Base-by-base conservation (phyloP, 2,329 filamentous ascomycete species). In the Sporothrix luriei region DNA sequence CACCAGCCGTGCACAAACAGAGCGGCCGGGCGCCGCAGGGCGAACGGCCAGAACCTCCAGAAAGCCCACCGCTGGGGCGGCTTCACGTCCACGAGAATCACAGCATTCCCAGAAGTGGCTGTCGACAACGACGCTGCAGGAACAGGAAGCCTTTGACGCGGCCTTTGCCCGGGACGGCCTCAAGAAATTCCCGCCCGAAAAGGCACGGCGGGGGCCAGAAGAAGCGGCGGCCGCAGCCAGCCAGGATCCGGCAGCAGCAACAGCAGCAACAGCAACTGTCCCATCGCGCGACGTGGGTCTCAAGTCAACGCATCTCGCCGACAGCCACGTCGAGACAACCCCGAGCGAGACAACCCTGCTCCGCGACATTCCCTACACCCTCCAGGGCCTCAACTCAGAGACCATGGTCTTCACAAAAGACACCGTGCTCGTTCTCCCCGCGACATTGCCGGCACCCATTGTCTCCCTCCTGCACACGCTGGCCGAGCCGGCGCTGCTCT, bases 401-500 rank as follows among this genome's bases (percentile, higher is more conserved):
- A 92, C 94, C 73, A 82, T 98, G 51, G 86, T 89, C 0, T 98
- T 98, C 73, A 81, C 86, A 11, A 87, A 88, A 16, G 84, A 88
- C 29, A 87, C 88, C 26, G 87, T 86, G 2, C 81, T 98, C 67
- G 91, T 88, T 75, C 82, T 99, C 33, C 96, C 95, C 0, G 76
- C 88, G 0, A 92, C 89, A 0, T 84, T 99, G 6, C 93, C 95
- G 1, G 83, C 94, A 6, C 94, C 95, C 2, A 84, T 98, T 11
- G 84, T 98, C 16, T 94, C 93, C 19, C 84, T 99, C 11, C 83
- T 99, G 2, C 93, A 99, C 75, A 92, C 91, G 0, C 82, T 99
- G 24, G 93, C 95, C 1, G 95, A 99, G 77, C 95, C 95, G 9
- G 96, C 94, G 5, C 83, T 99, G n/a, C 83, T 99, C 10, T 99